Evolutionary conservation across 106 monocot species (phyloP), one percentile per base, ranked within the genome.

Genomic region (Allium cepa): DNA sequence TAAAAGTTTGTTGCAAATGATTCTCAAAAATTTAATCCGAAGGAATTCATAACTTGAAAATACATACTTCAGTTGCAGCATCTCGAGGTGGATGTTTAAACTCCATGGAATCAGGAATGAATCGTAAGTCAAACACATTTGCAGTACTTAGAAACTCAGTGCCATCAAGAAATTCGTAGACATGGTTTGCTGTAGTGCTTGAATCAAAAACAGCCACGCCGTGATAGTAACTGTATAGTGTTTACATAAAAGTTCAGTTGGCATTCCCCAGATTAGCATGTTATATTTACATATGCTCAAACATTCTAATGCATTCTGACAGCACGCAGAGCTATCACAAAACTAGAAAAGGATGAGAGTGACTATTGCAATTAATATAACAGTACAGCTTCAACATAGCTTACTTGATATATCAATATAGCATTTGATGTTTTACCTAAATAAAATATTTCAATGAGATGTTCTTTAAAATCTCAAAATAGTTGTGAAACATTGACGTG

Each of bases 121-220:
- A 92, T 17, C 87, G 83, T 51, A 97, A 70, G 63, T 97, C 92
- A 62, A 97, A 82, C 11, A 97, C 84, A 79, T 97, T 97, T 65
- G 92, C 82, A 50, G 92, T 89, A 80, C 75, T 82, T 55, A 84
- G 61, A 18, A 97, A 69, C 67, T 97, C 92, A 53, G 82, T 84
- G 53, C 86, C 88, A 73, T 97, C 92, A 53, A 92, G 89, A 28
- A 66, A 79, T 56, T 78, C 84, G 75, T 97, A 97, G 62, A 97
- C 50, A 70, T 92, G 80, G 77, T 82, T 80, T 72, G 96, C 92
- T 64, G 92, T 97, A 50, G 80, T 73, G 73, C 74, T 84, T 67
- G 92, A 97, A 77, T 97, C 96, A 80, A 92, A 97, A 15, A 87
- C 80, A 14, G 87, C 84, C 62, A 97, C 96, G 57, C 88, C 96